Base-by-base conservation (phyloP, 1,284 basidiomycete species). In the Coniferiporia sulphurascens region DNA sequence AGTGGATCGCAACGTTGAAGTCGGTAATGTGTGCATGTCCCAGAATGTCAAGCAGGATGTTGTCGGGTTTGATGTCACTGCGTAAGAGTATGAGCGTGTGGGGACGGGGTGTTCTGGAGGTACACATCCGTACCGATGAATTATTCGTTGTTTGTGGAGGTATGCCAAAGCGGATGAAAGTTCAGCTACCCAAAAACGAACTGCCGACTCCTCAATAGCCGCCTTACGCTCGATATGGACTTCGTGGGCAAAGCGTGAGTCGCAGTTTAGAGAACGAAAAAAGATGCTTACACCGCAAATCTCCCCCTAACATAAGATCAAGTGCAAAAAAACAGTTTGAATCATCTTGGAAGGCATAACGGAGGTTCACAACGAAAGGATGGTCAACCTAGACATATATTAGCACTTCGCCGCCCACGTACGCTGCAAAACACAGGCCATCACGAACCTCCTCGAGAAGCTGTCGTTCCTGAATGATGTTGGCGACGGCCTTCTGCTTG, bases 1-100 rank as follows among this genome's bases (percentile, higher is more conserved):
- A 98, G 73, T 98, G 96, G 7, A 98, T 95, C 13, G 95, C 96
- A 65, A 98, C 95, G 71, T 99, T 99, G 77, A 99, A 97, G 74
- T 98, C 96, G 13, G 96, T 98, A 64, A 99, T 80, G 70, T 98
- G 95, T 0, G 93, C 96, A 70, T 99, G 95, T 0, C 96, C 96
- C 66, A 82, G 78, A 48, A 91, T 85, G 73, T 98, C 96, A 45
- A 99, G 80, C 10, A 99, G 81, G 64, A 99, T 91, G 71, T 99
- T 98, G 72, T 99, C 96, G 1, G 96, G 96, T 72, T 99, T 98
- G 62, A 99, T 73, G 72, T 98, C 95, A 27, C 93, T 95, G 27
- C n/a, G 68, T 54, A 15, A 19, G 45, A 19, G 55, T 27, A 32
- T 59, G 22, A 9, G 36, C 35, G 19, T 19, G 9, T 15, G 73